These are phyloP conservation scores for Penicillium diatomitis DNA, from an alignment of 495 filamentous ascomycete species.

Conservation along the genomic window DNA sequence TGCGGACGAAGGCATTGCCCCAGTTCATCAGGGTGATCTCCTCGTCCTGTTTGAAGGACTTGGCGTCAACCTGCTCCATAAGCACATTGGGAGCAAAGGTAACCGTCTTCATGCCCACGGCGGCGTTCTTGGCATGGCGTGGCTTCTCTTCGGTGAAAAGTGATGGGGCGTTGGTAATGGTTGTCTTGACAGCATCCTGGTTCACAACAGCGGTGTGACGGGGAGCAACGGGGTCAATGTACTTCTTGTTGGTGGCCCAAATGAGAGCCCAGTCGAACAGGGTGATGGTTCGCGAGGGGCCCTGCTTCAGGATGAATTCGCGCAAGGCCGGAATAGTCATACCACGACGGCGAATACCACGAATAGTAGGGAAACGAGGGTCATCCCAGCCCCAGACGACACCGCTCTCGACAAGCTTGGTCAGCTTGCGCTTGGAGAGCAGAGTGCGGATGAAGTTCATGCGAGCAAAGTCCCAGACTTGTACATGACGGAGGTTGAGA, in stretches of 20 bases:
- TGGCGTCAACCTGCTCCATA: conserved; percentile 79
- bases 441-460: conserved; percentile 93
- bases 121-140: conserved; percentile 78
- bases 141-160: conserved; percentile 66
- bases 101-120: conserved; percentile 77
- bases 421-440: conserved; percentile 89
- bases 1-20: conserved; percentile 84
- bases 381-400: conserved; percentile 91
- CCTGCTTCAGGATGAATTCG: conserved; percentile 90
- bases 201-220: conserved; percentile 74
- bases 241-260: conserved; percentile 94
- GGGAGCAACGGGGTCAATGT: conserved; percentile 80
- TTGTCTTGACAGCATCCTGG: conserved; percentile 57
- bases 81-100: conserved; percentile 60
- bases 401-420: conserved; percentile 81
- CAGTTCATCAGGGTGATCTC: conserved; percentile 94
- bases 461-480: conserved; percentile 96
- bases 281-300: conserved; percentile 78
- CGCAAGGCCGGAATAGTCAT: conserved; percentile 84
- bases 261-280: conserved; percentile 86
- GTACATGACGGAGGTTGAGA: conserved; percentile 73
- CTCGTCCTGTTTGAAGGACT: conserved; percentile 71
- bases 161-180: conserved; percentile 57
- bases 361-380: conserved; percentile 88
- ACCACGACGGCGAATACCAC: conserved; percentile 78